Base-by-base conservation (phyloP, 2,329 filamentous ascomycete genomes). In the Teratosphaeria pseudoeucalypti region DNA sequence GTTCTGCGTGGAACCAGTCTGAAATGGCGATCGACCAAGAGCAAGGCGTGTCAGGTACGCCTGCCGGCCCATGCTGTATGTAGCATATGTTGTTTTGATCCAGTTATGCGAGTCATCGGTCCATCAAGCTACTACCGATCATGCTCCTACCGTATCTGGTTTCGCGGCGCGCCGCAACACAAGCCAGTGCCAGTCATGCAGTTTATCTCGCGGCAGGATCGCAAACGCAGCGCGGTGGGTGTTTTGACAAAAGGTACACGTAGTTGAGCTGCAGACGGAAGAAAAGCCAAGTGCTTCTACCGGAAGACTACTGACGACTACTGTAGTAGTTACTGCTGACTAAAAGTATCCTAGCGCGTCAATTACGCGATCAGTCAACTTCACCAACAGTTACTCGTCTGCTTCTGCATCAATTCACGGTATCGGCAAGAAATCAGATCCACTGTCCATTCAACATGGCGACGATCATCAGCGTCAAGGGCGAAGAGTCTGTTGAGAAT, bases 1-100 rank as follows among this genome's bases (percentile, higher is more conserved):
- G 23, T 70, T 71, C 55, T 71, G 68, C n/a, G 70, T 67, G 47
- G 68, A 69, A 26, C 73, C 69, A 53, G 68, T 66, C 61, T 78
- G 73, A 61, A 76, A 79, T 14, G 74, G 67, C 57, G 78, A 77
- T 3, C 72, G 66, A 56, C 76, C 71, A 53, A 73, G 63, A 7
- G 69, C 69, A 14, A 73, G 65, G 2, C 72, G 63, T 27, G 65
- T 68, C 10, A 73, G 63, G 56, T 69, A 68, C 26, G 67, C 64
- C 47, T 64, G 61, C 34, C 69, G 58, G 34, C 71, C 71, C 72
- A 73, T 73, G 29, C 29, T 32, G 23, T 5, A 11, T 39, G 19
- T 16, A 11, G 55, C 52, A 19, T 49, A n/a, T 6, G 16, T 10
- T n/a, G n/a, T 10, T 19, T n/a, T 4, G n/a, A 4, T 49, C 43